phyloP scores from a whole-genome alignment of 352 stramenopile species.

The Phytophthora idaei region DNA sequence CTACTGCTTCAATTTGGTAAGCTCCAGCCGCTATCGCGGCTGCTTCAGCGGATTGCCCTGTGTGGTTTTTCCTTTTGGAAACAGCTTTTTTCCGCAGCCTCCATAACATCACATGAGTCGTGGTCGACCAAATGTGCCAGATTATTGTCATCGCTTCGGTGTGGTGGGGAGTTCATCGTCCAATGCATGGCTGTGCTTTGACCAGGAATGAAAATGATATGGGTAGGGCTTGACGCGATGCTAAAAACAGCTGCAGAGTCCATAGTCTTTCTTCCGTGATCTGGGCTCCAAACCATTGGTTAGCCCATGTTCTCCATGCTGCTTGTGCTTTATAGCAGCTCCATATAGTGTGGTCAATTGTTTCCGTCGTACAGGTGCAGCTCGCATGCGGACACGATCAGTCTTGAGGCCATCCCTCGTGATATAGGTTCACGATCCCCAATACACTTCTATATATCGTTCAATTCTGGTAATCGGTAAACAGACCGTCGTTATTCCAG shows the following conservation, averaged over 20 bases:
- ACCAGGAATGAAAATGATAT: not conserved
- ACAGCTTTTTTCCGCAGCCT: not conserved
- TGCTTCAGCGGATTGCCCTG: no score
- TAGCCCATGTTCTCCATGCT: not conserved
- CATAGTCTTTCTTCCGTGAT: not conserved
- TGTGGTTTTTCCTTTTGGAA: not conserved
- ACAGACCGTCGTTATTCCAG: not conserved
- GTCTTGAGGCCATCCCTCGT: not conserved
- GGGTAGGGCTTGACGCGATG: not conserved
- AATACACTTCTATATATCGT: not conserved
- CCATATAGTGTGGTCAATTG: not conserved
- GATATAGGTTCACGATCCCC: not conserved
- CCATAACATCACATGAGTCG: not conserved
- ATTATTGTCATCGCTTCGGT: not conserved
- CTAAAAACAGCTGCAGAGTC: not conserved
- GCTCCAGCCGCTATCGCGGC: no score
- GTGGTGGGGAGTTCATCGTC: not conserved
- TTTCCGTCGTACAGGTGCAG: not conserved
- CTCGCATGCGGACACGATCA: not conserved
- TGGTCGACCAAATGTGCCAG: not conserved
- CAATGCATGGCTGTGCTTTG: not conserved
- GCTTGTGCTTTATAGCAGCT: not conserved
- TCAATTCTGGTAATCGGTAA: not conserved
- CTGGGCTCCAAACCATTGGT: not conserved
- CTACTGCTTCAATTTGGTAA: no score